Conservation (phyloP, 441 rosid genomes). For the Eutrema salsugineum region DNA sequence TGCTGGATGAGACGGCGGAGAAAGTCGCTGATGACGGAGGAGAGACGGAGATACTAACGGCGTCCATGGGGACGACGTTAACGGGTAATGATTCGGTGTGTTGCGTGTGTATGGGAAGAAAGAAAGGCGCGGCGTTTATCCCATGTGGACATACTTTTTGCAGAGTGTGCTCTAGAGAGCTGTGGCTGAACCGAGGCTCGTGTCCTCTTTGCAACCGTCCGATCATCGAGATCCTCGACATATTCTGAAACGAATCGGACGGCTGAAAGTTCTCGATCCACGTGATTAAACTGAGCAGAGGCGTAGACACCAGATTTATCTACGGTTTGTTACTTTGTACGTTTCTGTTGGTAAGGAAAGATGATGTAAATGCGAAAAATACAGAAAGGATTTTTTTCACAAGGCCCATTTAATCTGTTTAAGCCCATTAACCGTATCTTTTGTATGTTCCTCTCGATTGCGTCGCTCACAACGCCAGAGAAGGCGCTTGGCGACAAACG, state of each 20-base stretch:
- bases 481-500: background rate
- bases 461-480: background rate
- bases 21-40: constrained; percentile 8
- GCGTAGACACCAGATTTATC: background rate
- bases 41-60: constrained; percentile 22
- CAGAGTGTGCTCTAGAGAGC: constrained; percentile 67
- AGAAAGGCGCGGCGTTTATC: constrained; percentile 86
- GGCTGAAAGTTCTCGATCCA: background rate
- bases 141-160: constrained; percentile 96
- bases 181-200: constrained; percentile 65
- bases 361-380: constrained; percentile 15
- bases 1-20: constrained; percentile 58
- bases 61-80: constrained; percentile 17
- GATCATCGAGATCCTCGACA: constrained; percentile 70
- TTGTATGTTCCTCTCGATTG: background rate
- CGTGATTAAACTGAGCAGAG: background rate
- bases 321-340: constrained; percentile 6
- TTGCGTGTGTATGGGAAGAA: constrained; percentile 94
- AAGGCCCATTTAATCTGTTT: constrained; percentile 5
- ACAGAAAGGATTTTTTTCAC: background rate
- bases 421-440: background rate
- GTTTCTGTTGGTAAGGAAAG: background rate
- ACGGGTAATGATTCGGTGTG: constrained; percentile 56
- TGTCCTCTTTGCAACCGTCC: constrained; percentile 86
- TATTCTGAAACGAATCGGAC: constrained; percentile 39